Evolutionary conservation across 164 flowering plant species (phyloP).

Genomic region (Saururus chinensis): DNA sequence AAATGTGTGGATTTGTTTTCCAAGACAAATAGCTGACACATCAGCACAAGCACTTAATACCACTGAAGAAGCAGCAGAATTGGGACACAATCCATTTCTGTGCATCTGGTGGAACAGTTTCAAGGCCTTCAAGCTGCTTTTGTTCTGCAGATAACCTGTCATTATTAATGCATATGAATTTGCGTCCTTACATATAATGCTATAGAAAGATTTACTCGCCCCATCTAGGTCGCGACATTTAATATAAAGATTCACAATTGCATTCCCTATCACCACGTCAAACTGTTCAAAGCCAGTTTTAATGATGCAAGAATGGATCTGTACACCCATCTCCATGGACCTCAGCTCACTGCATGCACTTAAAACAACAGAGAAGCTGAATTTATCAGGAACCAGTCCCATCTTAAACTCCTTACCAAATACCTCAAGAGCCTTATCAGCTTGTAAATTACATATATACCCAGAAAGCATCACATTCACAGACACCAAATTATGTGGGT

Average conservation of each 20-base stretch:
- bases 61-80: not conserved
- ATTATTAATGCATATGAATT: conserved; percentile 3
- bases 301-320: conserved; percentile 5
- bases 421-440: conserved; percentile 1
- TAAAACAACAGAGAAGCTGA: conserved; percentile 4
- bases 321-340: conserved; percentile 2
- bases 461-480: conserved; percentile 7
- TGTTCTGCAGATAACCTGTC: conserved; percentile 2
- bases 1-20: conserved; percentile 4
- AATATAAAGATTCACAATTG: conserved; percentile 4
- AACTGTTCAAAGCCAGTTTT: conserved; percentile 6
- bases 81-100: conserved; percentile 3
- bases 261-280: conserved; percentile 7
- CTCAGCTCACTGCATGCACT: conserved; percentile 6
- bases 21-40: not conserved
- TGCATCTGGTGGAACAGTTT: conserved; percentile 9
- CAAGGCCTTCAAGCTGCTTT: conserved; percentile 2
- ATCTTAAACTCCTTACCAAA: conserved; percentile 4
- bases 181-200: conserved; percentile 2
- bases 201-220: conserved; percentile 1
- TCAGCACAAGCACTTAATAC: conserved; percentile 3
- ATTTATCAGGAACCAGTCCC: conserved; percentile 9
- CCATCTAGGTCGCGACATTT: conserved; percentile 7
- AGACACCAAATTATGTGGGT: conserved; percentile 5
- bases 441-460: conserved; percentile 6